phyloP scores from a whole-genome alignment of 169 alveolate species.

The Perkinsus chesapeaki region DNA sequence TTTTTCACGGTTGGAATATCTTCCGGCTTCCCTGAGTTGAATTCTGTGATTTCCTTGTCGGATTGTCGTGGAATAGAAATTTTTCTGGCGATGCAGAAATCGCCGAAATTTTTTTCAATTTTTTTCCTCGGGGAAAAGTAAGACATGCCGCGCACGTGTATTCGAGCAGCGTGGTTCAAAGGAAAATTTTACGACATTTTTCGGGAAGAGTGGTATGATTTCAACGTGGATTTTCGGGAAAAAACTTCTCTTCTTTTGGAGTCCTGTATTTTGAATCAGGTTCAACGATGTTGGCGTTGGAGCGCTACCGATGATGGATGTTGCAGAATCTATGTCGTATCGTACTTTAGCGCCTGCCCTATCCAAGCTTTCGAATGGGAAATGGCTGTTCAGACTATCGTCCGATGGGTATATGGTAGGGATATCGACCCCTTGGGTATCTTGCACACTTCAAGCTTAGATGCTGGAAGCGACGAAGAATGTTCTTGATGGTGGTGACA shows the following conservation, averaged over 20 bases:
- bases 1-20: no score
- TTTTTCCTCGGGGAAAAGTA: no score
- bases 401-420: background rate
- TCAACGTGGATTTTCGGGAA: no score
- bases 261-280: background rate
- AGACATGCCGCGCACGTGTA: background rate
- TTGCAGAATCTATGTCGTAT: background rate
- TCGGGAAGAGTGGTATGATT: background rate
- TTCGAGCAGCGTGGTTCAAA: background rate
- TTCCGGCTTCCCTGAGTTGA: no score
- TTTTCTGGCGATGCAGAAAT: no score
- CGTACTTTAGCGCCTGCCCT: background rate
- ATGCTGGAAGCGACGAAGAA: background rate
- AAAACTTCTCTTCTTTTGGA: no score
- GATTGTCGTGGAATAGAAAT: no score
- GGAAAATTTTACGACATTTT: no score
- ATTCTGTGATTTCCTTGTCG: no score
- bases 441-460: background rate
- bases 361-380: background rate
- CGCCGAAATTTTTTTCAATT: no score
- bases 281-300: background rate
- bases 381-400: background rate
- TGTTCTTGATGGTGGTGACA: background rate
- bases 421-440: background rate
- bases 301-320: background rate